phyloP scores from a whole-genome alignment of 2,329 filamentous ascomycete species.

The Chrysosporium keratinophilum region DNA sequence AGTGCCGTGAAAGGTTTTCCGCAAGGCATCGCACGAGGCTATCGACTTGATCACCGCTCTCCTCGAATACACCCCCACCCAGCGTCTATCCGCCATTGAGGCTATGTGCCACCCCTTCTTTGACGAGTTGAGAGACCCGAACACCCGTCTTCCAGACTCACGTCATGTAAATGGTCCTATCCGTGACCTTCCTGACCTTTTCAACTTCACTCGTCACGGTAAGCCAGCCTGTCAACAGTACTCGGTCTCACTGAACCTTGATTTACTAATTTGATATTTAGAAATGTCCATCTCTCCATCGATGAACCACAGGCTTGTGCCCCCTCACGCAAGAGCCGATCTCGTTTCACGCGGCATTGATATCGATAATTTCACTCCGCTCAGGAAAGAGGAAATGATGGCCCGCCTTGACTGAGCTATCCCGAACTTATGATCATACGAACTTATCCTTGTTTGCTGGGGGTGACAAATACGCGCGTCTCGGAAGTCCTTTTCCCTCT shows the following conservation, averaged over 20 bases:
- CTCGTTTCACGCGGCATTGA: conserved; percentile 72
- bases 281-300: conserved; percentile 92
- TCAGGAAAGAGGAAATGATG: conserved; percentile 94
- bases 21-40: conserved; percentile 83
- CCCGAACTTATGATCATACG: conserved; percentile 23
- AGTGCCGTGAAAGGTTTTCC: conserved; percentile 59
- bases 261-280: conserved; percentile 29
- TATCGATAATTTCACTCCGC: conserved; percentile 83
- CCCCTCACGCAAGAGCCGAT: conserved; percentile 64
- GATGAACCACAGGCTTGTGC: conserved; percentile 80
- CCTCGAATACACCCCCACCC: conserved; percentile 93
- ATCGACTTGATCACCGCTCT: conserved; percentile 91
- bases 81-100: conserved; percentile 83
- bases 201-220: conserved; percentile 93
- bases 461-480: conserved; percentile 17
- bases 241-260: neutral
- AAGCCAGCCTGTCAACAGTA: conserved; percentile 29
- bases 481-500: neutral
- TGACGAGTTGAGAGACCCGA: conserved; percentile 88
- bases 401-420: conserved; percentile 78
- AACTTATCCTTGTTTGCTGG: conserved; percentile 30
- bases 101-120: conserved; percentile 99
- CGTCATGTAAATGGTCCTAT: conserved; percentile 71
- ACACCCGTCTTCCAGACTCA: conserved; percentile 83
- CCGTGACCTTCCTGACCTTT: conserved; percentile 75